phyloP scores from a whole-genome alignment of 164 flowering plant species.

The Dillenia turbinata region DNA sequence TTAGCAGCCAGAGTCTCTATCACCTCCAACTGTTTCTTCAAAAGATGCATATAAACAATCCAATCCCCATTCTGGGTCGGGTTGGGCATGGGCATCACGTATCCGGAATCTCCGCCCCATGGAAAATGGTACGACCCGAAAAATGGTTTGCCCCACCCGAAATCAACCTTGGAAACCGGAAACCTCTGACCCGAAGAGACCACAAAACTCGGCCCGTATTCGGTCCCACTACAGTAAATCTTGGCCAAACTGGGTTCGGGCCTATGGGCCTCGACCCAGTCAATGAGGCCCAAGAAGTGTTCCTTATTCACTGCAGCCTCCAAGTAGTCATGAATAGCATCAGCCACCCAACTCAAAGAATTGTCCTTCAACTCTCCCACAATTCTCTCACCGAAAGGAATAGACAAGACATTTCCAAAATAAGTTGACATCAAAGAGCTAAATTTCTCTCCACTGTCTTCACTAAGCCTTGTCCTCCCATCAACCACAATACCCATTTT shows the following conservation, averaged over 20 bases:
- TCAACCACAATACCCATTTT: constrained; percentile 33
- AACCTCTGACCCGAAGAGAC: constrained; percentile 34
- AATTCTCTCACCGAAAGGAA: constrained; percentile 18
- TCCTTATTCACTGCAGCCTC: constrained; percentile 17
- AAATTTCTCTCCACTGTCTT: background rate
- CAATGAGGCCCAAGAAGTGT: constrained; percentile 30
- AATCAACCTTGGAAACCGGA: constrained; percentile 24
- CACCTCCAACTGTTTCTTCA: constrained; percentile 15
- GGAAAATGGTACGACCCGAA: constrained; percentile 36
- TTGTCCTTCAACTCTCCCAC: constrained; percentile 10
- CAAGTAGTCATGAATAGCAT: constrained; percentile 14
- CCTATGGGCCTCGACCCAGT: constrained; percentile 31
- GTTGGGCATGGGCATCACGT: constrained; percentile 44
- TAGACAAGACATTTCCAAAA: constrained; percentile 38
- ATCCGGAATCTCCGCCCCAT: constrained; percentile 31
- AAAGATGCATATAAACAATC: constrained; percentile 27
- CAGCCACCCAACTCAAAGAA: constrained; percentile 28
- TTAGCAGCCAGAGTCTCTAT: constrained; percentile 15
- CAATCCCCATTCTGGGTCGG: constrained; percentile 24
- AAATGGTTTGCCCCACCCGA: constrained; percentile 34
- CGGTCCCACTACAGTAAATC: constrained; percentile 19
- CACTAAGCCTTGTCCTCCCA: constrained; percentile 19
- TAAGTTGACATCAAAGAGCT: constrained; percentile 12
- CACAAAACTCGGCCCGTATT: constrained; percentile 29
- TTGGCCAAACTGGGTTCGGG: constrained; percentile 24